These are phyloP conservation scores for Fistulifera solaris DNA, from an alignment of 108 stramenopile genomes.

Conservation along the genomic window DNA sequence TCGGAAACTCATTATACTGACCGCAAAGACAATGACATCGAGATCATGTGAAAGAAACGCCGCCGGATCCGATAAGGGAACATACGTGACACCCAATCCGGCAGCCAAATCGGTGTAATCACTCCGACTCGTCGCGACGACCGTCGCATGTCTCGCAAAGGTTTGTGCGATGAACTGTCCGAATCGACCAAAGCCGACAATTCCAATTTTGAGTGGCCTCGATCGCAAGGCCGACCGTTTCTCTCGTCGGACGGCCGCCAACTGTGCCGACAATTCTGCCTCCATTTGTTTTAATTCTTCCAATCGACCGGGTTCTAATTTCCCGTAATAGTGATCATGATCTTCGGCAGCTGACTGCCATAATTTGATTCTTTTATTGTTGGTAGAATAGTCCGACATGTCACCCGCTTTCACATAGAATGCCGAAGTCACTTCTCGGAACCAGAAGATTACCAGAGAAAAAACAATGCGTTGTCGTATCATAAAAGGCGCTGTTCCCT, in stretches of 20 bases:
- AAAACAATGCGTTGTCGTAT: no score
- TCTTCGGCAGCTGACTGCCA: no score
- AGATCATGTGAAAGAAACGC: conserved; percentile 49
- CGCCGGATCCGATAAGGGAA: conserved; percentile 48
- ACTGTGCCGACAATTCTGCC: conserved; percentile 36
- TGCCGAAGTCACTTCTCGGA: no score
- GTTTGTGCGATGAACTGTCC: conserved; percentile 90
- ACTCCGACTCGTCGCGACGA: conserved; percentile 44
- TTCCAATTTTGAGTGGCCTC: conserved; percentile 78
- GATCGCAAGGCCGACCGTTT: conserved; percentile 50
- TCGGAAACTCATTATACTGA: conserved; percentile 83
- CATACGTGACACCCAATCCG: conserved; percentile 64
- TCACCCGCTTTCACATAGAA: no score
- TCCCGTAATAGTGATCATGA: no score
- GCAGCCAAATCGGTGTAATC: conserved; percentile 71
- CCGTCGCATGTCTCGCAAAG: conserved; percentile 48
- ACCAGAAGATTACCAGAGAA: no score
- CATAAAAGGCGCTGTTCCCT: no score
- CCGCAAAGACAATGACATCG: conserved; percentile 79
- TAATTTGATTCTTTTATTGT: no score
- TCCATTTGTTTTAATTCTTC: conserved; percentile 61
- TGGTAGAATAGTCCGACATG: no score
- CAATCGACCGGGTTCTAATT: conserved; percentile 9
- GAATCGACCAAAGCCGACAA: conserved; percentile 90
- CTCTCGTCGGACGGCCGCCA: conserved; percentile 53